Conservation (phyloP, 1,284 basidiomycete genomes). For the Naganishia liquefaciens region DNA sequence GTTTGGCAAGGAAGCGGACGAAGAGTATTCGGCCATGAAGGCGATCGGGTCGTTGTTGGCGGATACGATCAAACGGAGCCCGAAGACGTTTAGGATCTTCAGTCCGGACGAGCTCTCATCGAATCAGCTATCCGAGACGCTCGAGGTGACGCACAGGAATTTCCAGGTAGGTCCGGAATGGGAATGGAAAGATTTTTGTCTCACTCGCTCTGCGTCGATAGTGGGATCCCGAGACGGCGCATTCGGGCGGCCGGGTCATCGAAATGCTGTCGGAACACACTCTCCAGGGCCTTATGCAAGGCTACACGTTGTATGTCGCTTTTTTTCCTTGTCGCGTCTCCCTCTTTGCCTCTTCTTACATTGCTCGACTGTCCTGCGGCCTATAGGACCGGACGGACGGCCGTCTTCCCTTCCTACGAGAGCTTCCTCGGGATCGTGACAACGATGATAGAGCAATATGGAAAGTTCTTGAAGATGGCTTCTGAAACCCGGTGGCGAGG, state of each 20-base stretch:
- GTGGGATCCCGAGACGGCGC: slow-evolving; percentile 63
- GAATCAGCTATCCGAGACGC: slow-evolving; percentile 80
- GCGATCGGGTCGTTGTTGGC: slow-evolving; percentile 50
- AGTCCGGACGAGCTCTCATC: slow-evolving; percentile 82
- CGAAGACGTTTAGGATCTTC: slow-evolving; percentile 76
- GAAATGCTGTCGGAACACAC: slow-evolving; percentile 88
- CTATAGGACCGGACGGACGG: slow-evolving; percentile 64
- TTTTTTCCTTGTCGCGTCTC: neutral
- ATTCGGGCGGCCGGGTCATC: slow-evolving; percentile 65
- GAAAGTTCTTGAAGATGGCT: slow-evolving; percentile 80
- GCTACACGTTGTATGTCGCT: slow-evolving; percentile 61
- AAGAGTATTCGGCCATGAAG: slow-evolving; percentile 74
- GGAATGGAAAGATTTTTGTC: neutral
- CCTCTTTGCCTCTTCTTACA: neutral
- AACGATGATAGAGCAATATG: slow-evolving; percentile 65
- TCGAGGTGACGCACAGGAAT: slow-evolving; percentile 64
- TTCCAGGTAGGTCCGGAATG: slow-evolving; percentile 60
- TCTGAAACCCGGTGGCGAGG: slow-evolving; percentile 74
- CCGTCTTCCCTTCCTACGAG: slow-evolving; percentile 84
- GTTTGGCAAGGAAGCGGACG: slow-evolving; percentile 61
- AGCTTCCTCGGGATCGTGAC: slow-evolving; percentile 58
- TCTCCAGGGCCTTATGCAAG: slow-evolving; percentile 82
- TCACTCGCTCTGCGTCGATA: neutral
- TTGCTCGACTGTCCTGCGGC: neutral
- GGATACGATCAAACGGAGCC: slow-evolving; percentile 67